phyloP scores from a whole-genome alignment of 106 monocot genomes.

The Dendrobium catenatum region DNA sequence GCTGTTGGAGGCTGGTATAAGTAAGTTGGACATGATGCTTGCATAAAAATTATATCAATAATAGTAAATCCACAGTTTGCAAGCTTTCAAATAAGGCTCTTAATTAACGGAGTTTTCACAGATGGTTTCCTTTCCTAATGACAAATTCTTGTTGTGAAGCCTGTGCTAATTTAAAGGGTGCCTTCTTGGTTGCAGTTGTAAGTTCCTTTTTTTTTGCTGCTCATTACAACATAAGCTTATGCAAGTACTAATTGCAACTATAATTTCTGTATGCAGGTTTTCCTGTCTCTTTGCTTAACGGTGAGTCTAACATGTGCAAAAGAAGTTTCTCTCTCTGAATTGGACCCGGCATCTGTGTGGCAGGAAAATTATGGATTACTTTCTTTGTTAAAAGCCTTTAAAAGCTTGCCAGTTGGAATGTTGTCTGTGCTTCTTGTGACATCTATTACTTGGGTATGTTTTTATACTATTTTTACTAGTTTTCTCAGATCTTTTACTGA shows the following conservation, averaged over 20 bases:
- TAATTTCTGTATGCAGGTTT: conserved; percentile 7
- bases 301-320: conserved; percentile 13
- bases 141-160: conserved; percentile 49
- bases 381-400: conserved; percentile 1
- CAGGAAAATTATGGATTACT: not conserved
- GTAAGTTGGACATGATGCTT: conserved; percentile 12
- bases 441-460: conserved; percentile 10
- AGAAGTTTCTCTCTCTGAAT: conserved; percentile 11
- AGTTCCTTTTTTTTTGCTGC: conserved; percentile 7
- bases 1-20: conserved; percentile 44
- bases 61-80: not conserved
- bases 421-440: conserved; percentile 8
- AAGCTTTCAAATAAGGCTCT: not conserved
- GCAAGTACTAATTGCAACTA: not conserved
- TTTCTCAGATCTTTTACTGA: not conserved
- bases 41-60: not conserved
- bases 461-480: not conserved
- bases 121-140: conserved; percentile 62
- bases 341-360: no score
- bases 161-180: conserved; percentile 54
- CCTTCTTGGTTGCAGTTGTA: conserved; percentile 53
- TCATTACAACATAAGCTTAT: not conserved
- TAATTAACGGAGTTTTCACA: not conserved
- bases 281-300: conserved; percentile 7
- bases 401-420: not conserved